A percentile compares a stretch with the other conserved stretches of the same genome.
Evolutionary conservation across 2,329 filamentous ascomycete genomes (phyloP).

Genomic region (Teratosphaeria zuluensis): DNA sequence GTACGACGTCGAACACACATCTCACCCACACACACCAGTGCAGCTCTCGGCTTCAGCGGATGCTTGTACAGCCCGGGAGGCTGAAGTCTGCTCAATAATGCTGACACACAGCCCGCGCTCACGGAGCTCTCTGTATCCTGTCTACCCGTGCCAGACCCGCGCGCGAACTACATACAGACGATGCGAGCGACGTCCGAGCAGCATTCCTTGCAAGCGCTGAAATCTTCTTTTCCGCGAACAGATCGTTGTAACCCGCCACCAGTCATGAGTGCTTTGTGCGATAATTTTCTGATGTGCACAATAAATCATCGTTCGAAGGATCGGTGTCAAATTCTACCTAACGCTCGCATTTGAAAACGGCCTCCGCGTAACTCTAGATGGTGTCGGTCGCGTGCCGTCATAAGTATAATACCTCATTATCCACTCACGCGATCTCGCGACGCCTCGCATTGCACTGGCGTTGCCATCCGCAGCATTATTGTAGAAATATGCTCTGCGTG

Average conservation of each 20-base stretch:
- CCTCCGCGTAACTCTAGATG: background rate
- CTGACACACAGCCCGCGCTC: background rate
- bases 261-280: background rate
- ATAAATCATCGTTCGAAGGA: background rate
- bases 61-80: background rate
- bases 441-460: too few species aligned
- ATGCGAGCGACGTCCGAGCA: background rate
- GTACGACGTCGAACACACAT: background rate
- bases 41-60: background rate
- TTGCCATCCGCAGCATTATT: background rate
- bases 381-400: background rate
- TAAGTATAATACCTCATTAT: background rate
- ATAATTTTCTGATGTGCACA: background rate
- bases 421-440: too few species aligned
- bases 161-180: background rate
- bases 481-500: background rate
- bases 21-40: background rate
- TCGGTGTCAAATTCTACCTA: background rate
- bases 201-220: background rate
- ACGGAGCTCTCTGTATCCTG: background rate
- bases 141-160: background rate
- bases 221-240: background rate
- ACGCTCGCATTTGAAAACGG: background rate
- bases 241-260: background rate
- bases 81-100: background rate